These are phyloP conservation scores for Coemansia sp. DNA, from an alignment of 192 early-diverging fungal species.

Conservation along the genomic window DNA sequence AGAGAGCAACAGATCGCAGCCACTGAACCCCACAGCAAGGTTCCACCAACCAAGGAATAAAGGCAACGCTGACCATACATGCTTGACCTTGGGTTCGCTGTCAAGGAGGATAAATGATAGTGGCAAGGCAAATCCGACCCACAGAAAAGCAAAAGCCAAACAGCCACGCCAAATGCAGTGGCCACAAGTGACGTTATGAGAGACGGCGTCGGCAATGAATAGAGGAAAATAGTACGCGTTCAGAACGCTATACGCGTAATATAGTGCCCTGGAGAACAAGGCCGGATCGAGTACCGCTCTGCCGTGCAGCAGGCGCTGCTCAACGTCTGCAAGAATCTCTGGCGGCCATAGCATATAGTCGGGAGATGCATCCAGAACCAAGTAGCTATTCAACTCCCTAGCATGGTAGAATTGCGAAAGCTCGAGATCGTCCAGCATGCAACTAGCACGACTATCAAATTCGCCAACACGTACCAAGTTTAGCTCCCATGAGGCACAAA, in stretches of 20 bases:
- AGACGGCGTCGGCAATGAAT: conserved; percentile 41
- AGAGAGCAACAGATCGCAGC: conserved; percentile 43
- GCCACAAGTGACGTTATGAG: conserved; percentile 44
- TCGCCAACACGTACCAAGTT: conserved; percentile 17
- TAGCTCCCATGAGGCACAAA: conserved; percentile 43
- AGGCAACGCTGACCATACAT: conserved; percentile 37
- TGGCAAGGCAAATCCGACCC: conserved; percentile 48
- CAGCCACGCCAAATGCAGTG: conserved; percentile 46
- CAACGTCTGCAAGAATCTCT: conserved; percentile 46
- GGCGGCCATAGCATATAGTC: conserved; percentile 51
- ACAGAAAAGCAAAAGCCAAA: conserved; percentile 40
- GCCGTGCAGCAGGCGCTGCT: conserved; percentile 36
- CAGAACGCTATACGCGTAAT: conserved; percentile 44
- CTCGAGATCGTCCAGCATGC: background rate
- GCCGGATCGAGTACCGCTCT: conserved; percentile 35
- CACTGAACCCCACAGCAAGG: conserved; percentile 46
- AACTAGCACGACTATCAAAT: conserved; percentile 23
- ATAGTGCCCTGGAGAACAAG: conserved; percentile 39
- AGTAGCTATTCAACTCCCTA: conserved; percentile 7
- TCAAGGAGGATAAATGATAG: conserved; percentile 43
- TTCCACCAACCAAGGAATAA: conserved; percentile 52
- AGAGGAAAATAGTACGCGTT: conserved; percentile 49
- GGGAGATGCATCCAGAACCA: conserved; percentile 17
- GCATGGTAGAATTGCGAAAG: conserved; percentile 12
- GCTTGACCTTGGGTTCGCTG: conserved; percentile 26